phyloP scores from a whole-genome alignment of 192 early-diverging fungal genomes.

The Gigaspora rosea region DNA sequence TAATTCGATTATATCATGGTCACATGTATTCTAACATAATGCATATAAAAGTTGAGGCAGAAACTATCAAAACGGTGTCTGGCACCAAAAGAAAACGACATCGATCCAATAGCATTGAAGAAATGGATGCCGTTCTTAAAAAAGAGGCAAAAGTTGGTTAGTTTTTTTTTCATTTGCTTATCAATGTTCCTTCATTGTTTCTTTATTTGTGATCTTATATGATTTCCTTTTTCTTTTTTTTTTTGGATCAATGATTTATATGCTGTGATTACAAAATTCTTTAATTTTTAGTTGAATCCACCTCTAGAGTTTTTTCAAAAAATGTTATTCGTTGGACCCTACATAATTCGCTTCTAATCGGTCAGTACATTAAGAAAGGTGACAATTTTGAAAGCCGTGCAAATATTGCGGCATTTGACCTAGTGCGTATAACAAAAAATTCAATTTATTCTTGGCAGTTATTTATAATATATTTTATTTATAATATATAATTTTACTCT shows the following conservation, averaged over 20 bases:
- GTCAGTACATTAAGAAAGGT: background rate
- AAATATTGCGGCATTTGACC: slow-evolving; percentile 28
- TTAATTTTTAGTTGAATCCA: background rate
- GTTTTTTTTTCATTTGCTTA: too few relatives aligned
- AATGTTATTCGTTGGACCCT: background rate
- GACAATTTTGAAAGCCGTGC: slow-evolving; percentile 1
- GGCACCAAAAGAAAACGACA: too few relatives aligned
- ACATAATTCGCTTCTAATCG: slow-evolving; percentile 22
- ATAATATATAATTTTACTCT: too few relatives aligned
- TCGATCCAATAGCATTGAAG: background rate
- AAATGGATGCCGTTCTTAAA: too few relatives aligned
- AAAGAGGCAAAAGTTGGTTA: slow-evolving; percentile 12
- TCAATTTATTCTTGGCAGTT: background rate
- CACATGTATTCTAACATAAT: too few relatives aligned
- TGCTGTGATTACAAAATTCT: too few relatives aligned
- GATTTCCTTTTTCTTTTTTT: background rate
- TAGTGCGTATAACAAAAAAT: background rate
- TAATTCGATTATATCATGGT: too few relatives aligned
- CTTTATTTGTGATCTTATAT: background rate
- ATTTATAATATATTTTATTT: background rate
- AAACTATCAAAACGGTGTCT: too few relatives aligned
- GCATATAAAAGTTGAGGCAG: too few relatives aligned
- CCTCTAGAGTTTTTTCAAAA: slow-evolving; percentile 2
- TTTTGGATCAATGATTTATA: background rate
- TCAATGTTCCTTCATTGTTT: background rate